Evolutionary conservation across 768 basidiomycete genomes (phyloP), one percentile per base, ranked within the genome.

Genomic region (Cystofilobasidium ferigula): DNA sequence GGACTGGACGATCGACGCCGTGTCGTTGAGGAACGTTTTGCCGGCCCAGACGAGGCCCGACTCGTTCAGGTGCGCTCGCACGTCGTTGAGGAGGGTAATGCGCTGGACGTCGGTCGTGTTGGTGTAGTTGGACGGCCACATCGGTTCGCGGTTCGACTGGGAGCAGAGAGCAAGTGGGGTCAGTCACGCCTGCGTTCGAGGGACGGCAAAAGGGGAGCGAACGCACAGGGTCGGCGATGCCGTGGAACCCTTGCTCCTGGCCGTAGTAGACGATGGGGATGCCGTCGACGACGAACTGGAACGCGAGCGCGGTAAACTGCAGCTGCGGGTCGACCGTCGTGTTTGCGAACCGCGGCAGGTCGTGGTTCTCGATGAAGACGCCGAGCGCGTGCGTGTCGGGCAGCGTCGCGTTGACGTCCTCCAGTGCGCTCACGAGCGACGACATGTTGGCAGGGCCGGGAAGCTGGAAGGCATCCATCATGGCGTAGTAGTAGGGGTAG

Each of bases 211-310:
- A 26, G 30, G 26, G 20, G 43, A 35, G 42, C 40, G 30, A 22
- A 71, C 81, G 70, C 74, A 86, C 85, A 40, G 87, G 87, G 71
- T 89, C 87, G 10, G 74, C 76, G 71, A 76, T 77, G 38, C 87
- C 88, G 63, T 76, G 77, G 73, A 86, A 85, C 45, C 79, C 77
- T 73, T 88, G 87, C 71, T 89, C 88, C 75, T 87, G 86, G 1
- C 88, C 87, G 68, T 87, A 87, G 73, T 89, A 89, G 14, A 87
- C 81, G 67, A 89, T 83, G 0, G 88, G 87, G 70, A 88, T 87
- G n/a, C 87, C 87, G 66, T 88, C 87, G 57, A 82, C 81, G 82
- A 88, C 83, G 74, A 86, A 88, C 64, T 78, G 84, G 71, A 86
- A 83, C 12, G 82, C 77, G 83, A 88, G 84, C 18, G 86, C 85